phyloP scores from a whole-genome alignment of 2,329 filamentous ascomycete species.

The Cladophialophora immunda region DNA sequence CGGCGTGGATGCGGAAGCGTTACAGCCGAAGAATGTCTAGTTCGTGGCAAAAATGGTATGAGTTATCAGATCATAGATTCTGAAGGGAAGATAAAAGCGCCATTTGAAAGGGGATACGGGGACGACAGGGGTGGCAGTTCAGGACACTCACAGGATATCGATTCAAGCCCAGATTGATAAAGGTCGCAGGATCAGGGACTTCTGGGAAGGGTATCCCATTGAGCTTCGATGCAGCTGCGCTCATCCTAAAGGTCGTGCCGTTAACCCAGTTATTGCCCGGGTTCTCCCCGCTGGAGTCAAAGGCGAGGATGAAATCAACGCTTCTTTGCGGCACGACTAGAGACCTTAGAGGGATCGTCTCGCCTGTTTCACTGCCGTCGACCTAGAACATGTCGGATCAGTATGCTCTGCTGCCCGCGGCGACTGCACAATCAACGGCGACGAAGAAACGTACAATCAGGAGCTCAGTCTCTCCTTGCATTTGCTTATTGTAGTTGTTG shows the following conservation, averaged over 20 bases:
- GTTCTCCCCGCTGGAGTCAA: conserved; percentile 15
- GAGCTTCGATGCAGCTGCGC: conserved; percentile 28
- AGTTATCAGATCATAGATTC: too few species aligned
- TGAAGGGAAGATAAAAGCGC: too few species aligned
- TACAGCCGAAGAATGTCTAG: conserved; percentile 41
- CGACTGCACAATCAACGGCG: not conserved
- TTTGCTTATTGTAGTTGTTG: conserved; percentile 22
- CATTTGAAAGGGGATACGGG: too few species aligned
- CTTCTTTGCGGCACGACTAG: conserved; percentile 21
- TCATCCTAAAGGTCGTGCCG: conserved; percentile 23
- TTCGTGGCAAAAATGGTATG: too few species aligned
- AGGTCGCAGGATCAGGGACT: too few species aligned
- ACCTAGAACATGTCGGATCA: conserved; percentile 39
- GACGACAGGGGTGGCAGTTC: too few species aligned
- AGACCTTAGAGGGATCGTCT: conserved; percentile 40
- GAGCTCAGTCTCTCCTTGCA: conserved; percentile 9
- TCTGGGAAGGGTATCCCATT: conserved; percentile 26
- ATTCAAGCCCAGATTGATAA: too few species aligned
- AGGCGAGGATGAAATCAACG: conserved; percentile 31
- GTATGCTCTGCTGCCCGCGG: not conserved
- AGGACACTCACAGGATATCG: too few species aligned
- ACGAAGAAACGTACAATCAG: conserved; percentile 13
- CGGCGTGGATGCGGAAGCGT: conserved; percentile 31
- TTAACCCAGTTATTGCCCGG: conserved; percentile 25
- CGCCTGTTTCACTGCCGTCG: conserved; percentile 46